Base-by-base conservation (phyloP, 1,284 basidiomycete genomes). In the Hortiboletus rubellus region DNA sequence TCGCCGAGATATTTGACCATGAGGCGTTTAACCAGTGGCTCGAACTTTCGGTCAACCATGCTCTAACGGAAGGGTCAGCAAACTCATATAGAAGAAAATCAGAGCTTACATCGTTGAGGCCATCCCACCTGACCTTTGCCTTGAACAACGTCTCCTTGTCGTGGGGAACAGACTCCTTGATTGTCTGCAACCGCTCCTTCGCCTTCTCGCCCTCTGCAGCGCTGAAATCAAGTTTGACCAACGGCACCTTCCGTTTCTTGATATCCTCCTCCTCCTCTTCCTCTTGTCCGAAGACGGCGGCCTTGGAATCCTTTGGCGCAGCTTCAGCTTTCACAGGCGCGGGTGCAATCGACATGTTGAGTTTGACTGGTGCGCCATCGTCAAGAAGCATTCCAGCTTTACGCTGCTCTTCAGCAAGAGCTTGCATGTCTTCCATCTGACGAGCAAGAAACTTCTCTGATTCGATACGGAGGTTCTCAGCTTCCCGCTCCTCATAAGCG, bases 341-440 rank as follows among this genome's bases (percentile, higher is more conserved):
- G 11, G 79, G 71, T 17, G 82, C 79, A 38, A 89, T 77, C 3
- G 85, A 86, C 22, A 95, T 87, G 60, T 87, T 90, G 46, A 96
- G 79, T 67, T 87, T 86, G 64, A 96, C 88, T 7, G 92, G 92
- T 10, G 91, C 91, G 27, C 91, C 91, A 61, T 96, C 93, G 62
- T 96, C 94, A 24, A 94, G 81, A n/a, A 96, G 76, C 72, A 95
- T 81, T 31, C 94, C 93, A 12, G 90, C 89, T 65, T 91, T 91
- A 57, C 91, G 86, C 67, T 96, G 92, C 68, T 93, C 88, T 47
- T 91, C 89, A 22, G 91, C 91, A 31, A 95, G 76, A 0, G 89
- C 87, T 59, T 92, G 90, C 83, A 95, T 87, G 71, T 96, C 93
- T 60, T 91, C 91, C 89, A 94, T 93, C 69, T 96, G 93, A 53